A percentile compares a stretch with the other conserved stretches of the same genome.
phyloP scores from a whole-genome alignment of 768 basidiomycete genomes.

The Auricularia sp. region DNA sequence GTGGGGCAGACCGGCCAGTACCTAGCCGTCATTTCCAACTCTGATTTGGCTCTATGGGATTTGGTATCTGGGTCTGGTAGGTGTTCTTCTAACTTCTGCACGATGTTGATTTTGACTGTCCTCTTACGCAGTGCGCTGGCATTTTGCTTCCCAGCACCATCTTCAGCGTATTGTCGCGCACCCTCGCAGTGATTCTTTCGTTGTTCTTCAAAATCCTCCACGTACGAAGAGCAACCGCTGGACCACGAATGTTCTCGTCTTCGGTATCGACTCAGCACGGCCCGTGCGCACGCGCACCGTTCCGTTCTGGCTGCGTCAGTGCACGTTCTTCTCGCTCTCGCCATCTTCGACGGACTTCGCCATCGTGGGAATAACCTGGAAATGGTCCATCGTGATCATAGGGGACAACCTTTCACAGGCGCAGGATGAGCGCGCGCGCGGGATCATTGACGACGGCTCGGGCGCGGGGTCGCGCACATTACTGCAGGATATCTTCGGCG shows the following conservation, averaged over 20 bases:
- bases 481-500: slow-evolving; percentile 87
- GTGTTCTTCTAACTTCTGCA: slow-evolving; percentile 11
- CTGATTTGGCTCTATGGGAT: slow-evolving; percentile 62
- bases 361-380: slow-evolving; percentile 59
- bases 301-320: slow-evolving; percentile 55
- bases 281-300: slow-evolving; percentile 36
- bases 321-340: slow-evolving; percentile 25
- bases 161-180: slow-evolving; percentile 46
- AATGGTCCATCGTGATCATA: slow-evolving; percentile 56
- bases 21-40: slow-evolving; percentile 41
- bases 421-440: slow-evolving; percentile 31
- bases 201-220: slow-evolving; percentile 33
- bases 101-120: not conserved
- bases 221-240: slow-evolving; percentile 15
- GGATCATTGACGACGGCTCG: slow-evolving; percentile 20
- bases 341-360: slow-evolving; percentile 31
- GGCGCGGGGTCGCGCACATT: slow-evolving; percentile 42
- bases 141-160: slow-evolving; percentile 25
- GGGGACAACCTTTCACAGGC: slow-evolving; percentile 41
- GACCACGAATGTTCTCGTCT: slow-evolving; percentile 35
- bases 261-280: slow-evolving; percentile 33
- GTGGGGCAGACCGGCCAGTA: slow-evolving; percentile 64
- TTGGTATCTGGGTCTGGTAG: slow-evolving; percentile 50
- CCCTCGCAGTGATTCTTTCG: slow-evolving; percentile 46
- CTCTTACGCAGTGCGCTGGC: slow-evolving; percentile 48